Conservation (phyloP, 139 green algal species). For the Chlamydomonas sphaeroides region DNA sequence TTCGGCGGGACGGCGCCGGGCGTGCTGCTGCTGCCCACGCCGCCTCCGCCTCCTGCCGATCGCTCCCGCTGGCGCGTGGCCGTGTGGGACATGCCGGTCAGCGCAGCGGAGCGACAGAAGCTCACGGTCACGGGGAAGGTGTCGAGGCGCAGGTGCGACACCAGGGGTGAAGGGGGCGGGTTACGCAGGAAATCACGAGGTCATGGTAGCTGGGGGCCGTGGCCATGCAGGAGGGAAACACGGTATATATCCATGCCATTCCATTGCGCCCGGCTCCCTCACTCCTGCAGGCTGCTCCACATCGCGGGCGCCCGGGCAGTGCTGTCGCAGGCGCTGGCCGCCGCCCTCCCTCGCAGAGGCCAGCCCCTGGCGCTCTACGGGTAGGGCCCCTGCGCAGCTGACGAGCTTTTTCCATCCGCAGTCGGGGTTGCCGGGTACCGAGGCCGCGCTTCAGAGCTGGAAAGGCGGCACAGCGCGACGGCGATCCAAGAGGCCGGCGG, state of each 20-base stretch:
- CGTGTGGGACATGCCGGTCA: slow-evolving; percentile 68
- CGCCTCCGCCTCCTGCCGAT: background rate
- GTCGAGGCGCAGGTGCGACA: background rate
- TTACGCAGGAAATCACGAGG: background rate
- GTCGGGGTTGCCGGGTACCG: too few relatives aligned
- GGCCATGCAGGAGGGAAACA: background rate
- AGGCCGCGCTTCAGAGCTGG: too few relatives aligned
- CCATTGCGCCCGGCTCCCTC: background rate
- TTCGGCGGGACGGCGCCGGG: background rate
- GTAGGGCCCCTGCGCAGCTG: background rate
- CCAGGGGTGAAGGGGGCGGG: background rate
- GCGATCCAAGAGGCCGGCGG: too few relatives aligned
- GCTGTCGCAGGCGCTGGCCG: background rate
- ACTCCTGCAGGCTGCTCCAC: slow-evolving; percentile 1
- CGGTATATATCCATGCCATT: background rate
- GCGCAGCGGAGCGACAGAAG: slow-evolving; percentile 12
- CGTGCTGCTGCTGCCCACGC: background rate
- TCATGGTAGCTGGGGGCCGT: background rate
- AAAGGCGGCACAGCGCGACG: too few relatives aligned
- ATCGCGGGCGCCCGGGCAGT: slow-evolving; percentile 11
- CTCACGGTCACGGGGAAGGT: background rate
- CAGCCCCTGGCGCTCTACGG: slow-evolving; percentile 23
- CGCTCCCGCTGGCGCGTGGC: background rate
- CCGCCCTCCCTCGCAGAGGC: slow-evolving; percentile 9
- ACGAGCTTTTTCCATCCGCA: too few relatives aligned